phyloP scores from a whole-genome alignment of 1,284 basidiomycete species.

The Sporisorium reilianum region DNA sequence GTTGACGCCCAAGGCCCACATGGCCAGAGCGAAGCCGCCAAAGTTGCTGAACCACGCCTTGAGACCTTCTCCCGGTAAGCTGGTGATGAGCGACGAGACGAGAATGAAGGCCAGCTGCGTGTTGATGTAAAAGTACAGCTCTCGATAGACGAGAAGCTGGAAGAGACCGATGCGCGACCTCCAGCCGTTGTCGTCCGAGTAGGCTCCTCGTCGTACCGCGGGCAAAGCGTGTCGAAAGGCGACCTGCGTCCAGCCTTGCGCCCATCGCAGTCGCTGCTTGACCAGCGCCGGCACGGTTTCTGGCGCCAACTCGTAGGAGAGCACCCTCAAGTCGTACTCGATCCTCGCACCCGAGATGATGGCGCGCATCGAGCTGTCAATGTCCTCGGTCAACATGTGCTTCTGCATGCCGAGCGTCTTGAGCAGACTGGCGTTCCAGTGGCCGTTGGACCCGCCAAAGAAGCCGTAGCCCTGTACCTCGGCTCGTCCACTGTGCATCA shows the following conservation, averaged over 20 bases:
- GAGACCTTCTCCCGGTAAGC: slow-evolving; percentile 39
- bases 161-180: slow-evolving; percentile 57
- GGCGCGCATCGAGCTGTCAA: slow-evolving; percentile 62
- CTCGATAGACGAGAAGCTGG: slow-evolving; percentile 57
- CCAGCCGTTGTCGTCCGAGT: slow-evolving; percentile 51
- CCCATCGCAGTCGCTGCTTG: slow-evolving; percentile 64
- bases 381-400: slow-evolving; percentile 65
- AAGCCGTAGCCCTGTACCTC: slow-evolving; percentile 58
- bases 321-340: slow-evolving; percentile 61
- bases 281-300: slow-evolving; percentile 50
- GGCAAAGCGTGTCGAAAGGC: slow-evolving; percentile 58
- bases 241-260: slow-evolving; percentile 65
- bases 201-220: slow-evolving; percentile 50
- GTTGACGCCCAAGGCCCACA: slow-evolving; percentile 56
- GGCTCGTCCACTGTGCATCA: slow-evolving; percentile 61
- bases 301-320: slow-evolving; percentile 61
- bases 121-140: slow-evolving; percentile 59
- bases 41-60: slow-evolving; percentile 49
- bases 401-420: slow-evolving; percentile 58
- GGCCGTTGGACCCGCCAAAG: slow-evolving; percentile 64
- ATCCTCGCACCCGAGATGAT: slow-evolving; percentile 63
- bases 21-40: slow-evolving; percentile 48
- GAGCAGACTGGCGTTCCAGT: slow-evolving; percentile 63
- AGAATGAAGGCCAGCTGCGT: slow-evolving; percentile 47
- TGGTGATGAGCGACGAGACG: slow-evolving; percentile 35